Evolutionary conservation across 1,284 basidiomycete genomes (phyloP).

Genomic region (Ganoderma boninense): DNA sequence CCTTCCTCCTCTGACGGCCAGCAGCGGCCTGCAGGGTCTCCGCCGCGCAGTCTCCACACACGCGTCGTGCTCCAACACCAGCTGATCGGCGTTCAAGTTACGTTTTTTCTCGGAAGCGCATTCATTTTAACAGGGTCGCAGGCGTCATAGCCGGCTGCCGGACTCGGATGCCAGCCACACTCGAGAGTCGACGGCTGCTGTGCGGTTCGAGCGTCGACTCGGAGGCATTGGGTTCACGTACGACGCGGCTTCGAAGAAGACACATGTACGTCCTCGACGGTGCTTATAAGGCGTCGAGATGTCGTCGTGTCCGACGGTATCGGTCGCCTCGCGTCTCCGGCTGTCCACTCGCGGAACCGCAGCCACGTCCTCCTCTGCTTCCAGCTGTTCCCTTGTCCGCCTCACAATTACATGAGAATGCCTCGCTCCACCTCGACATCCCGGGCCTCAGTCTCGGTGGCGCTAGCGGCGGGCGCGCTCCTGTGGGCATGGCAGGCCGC

Average conservation of each 20-base stretch:
- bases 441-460: slow-evolving; percentile 38
- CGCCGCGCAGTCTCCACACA: neutral
- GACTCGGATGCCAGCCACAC: neutral
- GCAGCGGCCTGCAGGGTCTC: neutral
- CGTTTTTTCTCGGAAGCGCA: neutral
- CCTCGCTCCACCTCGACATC: slow-evolving; percentile 33
- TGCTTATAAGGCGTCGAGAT: neutral
- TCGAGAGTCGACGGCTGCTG: neutral
- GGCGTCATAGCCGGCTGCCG: neutral
- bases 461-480: neutral
- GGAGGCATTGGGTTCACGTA: too few species aligned
- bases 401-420: neutral
- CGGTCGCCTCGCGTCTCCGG: neutral
- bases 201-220: neutral
- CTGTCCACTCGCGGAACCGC: neutral
- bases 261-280: too few species aligned
- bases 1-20: neutral
- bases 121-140: neutral
- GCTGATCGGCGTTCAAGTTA: neutral
- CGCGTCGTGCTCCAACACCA: neutral
- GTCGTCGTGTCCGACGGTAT: neutral
- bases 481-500: neutral
- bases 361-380: neutral
- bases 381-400: too few species aligned
- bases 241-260: too few species aligned